A percentile compares a stretch with the other conserved stretches of the same genome.
Evolutionary conservation across 2,329 filamentous ascomycete species (phyloP).

Genomic region (Venturia asperata): DNA sequence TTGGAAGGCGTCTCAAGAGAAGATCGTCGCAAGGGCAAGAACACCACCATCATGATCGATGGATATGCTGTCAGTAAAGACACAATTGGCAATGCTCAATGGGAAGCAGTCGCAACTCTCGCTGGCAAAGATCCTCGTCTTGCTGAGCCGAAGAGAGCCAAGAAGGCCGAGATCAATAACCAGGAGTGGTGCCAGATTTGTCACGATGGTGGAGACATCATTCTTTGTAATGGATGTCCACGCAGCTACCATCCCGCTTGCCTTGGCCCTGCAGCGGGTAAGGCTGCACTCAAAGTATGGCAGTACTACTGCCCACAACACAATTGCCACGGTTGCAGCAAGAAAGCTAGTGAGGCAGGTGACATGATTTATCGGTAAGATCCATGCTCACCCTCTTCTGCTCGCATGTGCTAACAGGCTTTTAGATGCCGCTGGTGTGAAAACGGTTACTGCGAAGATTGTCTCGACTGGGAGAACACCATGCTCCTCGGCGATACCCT

Average conservation of each 20-base stretch:
- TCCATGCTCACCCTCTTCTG: not conserved
- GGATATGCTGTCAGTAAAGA: constrained; percentile 52
- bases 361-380: constrained; percentile 40
- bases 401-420: not conserved
- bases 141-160: constrained; percentile 43
- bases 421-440: constrained; percentile 47
- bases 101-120: constrained; percentile 52
- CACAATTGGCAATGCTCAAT: constrained; percentile 45
- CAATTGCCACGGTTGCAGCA: constrained; percentile 46
- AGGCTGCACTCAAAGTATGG: constrained; percentile 36
- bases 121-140: constrained; percentile 49
- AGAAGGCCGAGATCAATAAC: constrained; percentile 37
- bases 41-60: constrained; percentile 50
- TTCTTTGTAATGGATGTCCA: constrained; percentile 47
- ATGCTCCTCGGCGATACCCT: constrained; percentile 47
- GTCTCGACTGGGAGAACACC: constrained; percentile 46
- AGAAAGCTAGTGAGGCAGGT: constrained; percentile 44
- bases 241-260: constrained; percentile 49
- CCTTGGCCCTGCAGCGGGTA: constrained; percentile 34
- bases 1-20: constrained; percentile 36
- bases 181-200: constrained; percentile 46
- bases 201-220: constrained; percentile 42
- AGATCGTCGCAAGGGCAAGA: constrained; percentile 49
- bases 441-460: constrained; percentile 52
- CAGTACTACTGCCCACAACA: constrained; percentile 53